Evolutionary conservation across 2,329 filamentous ascomycete genomes (phyloP), one percentile per base, ranked within the genome.

Genomic region (Aspergillus thermomutatus): DNA sequence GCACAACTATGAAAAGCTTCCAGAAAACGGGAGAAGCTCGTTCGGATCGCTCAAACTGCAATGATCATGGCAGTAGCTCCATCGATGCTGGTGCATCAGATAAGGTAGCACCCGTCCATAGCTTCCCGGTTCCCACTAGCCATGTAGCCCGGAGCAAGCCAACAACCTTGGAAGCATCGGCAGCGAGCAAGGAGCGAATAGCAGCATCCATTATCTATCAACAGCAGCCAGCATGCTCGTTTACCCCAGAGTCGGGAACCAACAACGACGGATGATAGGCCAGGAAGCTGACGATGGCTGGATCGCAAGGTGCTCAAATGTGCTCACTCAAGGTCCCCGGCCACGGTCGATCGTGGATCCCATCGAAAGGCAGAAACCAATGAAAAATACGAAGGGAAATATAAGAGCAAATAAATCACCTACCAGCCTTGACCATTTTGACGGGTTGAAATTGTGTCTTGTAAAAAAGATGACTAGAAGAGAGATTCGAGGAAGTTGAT

Each of bases 371-470:
- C 49, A 23, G 21, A 52, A 58, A 49, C 61, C 60, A 57, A 60
- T 62, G 59, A 63, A 59, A 54, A 45, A 49, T 49, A 27, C 37
- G 21, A 54, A 51, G 66, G 65, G 60, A 64, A 55, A 56, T 53
- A 59, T 46, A 59, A 27, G 54, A 51, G 51, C 25, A 23, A 6
- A 50, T 37, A 40, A 51, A 8, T 49, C 34, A 85, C 89, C 75
- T 86, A 96, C 91, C 91, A 82, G 93, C 92, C 86, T 96, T 97
- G 84, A 97, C 92, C 92, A 97, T 97, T 87, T 87, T 96, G 89
- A 81, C 80, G 81, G 80, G 81, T 78, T 74, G 59, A 67, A 72
- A 65, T 70, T 34, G 59, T 69, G 31, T 37, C 14, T 37, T 57
- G 66, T 67, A 62, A 55, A 62, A 55, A 50, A 55, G 59, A 67